Percentiles rank a stretch among this genome's conserved stretches.
phyloP scores from a whole-genome alignment of 2,329 filamentous ascomycete genomes.

The Talaromyces sp. region DNA sequence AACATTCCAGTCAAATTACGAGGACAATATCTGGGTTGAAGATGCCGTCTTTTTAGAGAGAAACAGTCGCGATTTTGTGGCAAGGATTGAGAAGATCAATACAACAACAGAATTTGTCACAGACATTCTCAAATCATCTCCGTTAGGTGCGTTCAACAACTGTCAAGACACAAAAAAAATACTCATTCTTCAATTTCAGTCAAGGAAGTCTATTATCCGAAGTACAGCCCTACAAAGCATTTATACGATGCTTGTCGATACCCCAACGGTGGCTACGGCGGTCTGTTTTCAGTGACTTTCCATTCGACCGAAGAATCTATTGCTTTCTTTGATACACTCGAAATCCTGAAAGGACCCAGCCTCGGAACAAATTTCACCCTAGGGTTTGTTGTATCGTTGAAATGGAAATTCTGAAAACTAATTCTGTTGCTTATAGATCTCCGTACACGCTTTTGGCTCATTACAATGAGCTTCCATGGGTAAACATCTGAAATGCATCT shows the following conservation, averaged over 20 bases:
- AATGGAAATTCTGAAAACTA: background rate
- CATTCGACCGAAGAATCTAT: conserved; percentile 63
- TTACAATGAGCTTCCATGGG: conserved; percentile 88
- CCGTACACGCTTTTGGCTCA: conserved; percentile 91
- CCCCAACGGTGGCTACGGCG: conserved; percentile 76
- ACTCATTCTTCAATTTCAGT: conserved; percentile 43
- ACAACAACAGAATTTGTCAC: conserved; percentile 78
- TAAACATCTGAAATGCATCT: conserved; percentile 25
- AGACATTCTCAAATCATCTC: conserved; percentile 58
- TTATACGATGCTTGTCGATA: conserved; percentile 76
- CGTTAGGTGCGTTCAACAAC: conserved; percentile 37
- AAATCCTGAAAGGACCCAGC: conserved; percentile 89
- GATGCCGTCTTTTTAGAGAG: conserved; percentile 92
- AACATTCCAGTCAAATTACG: conserved; percentile 60
- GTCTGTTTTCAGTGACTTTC: conserved; percentile 80
- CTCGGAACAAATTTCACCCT: conserved; percentile 96
- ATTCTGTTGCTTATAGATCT: conserved; percentile 46
- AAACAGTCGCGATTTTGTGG: conserved; percentile 87
- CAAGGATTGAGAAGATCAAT: conserved; percentile 78
- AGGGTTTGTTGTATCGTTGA: conserved; percentile 33
- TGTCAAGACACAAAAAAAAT: background rate
- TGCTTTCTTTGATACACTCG: conserved; percentile 76
- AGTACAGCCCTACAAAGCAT: conserved; percentile 60
- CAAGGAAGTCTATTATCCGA: conserved; percentile 81
- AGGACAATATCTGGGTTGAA: conserved; percentile 91